Evolutionary conservation across 73 alveolate genomes (phyloP).

Genomic region (Tetrahymena thermophila): DNA sequence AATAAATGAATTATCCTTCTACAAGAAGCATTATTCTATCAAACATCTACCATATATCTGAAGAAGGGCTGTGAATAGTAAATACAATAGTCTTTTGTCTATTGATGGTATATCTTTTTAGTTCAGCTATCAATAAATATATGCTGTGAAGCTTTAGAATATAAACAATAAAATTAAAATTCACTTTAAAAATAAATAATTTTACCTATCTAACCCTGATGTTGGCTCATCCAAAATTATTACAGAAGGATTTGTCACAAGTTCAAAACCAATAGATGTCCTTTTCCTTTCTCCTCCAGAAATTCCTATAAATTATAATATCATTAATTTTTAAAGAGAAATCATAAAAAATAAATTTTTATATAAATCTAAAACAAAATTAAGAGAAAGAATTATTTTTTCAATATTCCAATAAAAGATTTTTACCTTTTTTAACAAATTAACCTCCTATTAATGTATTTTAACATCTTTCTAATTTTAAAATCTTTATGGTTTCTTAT

Average conservation of each 20-base stretch:
- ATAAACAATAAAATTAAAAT: not conserved
- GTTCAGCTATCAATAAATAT: not conserved
- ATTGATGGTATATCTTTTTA: not conserved
- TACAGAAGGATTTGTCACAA: conserved; percentile 14
- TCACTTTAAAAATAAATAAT: no score
- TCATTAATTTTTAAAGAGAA: no score
- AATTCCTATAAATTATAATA: not conserved
- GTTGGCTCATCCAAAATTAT: conserved; percentile 29
- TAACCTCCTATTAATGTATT: conserved; percentile 25
- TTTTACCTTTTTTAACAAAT: not conserved
- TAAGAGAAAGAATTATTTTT: no score
- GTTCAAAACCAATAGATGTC: conserved; percentile 35
- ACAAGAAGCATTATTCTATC: conserved; percentile 45
- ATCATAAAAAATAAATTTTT: no score
- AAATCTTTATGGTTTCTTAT: not conserved
- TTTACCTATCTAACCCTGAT: not conserved
- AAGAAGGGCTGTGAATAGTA: conserved; percentile 62
- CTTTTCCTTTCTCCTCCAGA: conserved; percentile 36
- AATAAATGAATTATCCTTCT: conserved; percentile 48
- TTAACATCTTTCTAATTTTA: conserved; percentile 26
- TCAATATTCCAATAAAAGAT: no score
- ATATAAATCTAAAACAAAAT: no score
- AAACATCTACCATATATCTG: conserved; percentile 44
- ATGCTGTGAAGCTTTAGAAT: not conserved
- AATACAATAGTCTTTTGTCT: conserved; percentile 46